Conservation (phyloP, 2,329 filamentous ascomycete species). For the Colletotrichum karsti region DNA sequence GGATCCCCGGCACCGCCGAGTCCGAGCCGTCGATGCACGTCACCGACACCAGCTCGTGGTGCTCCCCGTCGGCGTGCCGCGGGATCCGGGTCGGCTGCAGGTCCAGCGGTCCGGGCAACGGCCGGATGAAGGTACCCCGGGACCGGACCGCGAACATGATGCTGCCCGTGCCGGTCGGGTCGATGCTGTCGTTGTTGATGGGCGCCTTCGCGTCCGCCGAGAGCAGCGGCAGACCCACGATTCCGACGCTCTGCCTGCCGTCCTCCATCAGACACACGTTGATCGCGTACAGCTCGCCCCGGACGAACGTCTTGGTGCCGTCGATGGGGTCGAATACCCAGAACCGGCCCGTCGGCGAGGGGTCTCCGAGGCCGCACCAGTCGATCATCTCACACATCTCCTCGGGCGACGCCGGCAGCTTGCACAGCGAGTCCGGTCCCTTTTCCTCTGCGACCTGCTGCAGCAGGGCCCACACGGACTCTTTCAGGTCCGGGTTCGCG, state of each 20-base stretch:
- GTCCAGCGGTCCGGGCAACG: constrained; percentile 40
- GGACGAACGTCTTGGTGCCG: constrained; percentile 65
- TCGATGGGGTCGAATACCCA: constrained; percentile 72
- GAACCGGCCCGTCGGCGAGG: constrained; percentile 45
- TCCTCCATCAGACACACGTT: constrained; percentile 62
- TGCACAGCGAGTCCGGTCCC: constrained; percentile 36
- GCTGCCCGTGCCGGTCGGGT: constrained; percentile 52
- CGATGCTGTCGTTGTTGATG: constrained; percentile 53
- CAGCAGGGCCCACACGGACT: constrained; percentile 58
- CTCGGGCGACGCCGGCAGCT: constrained; percentile 47
- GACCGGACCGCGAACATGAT: constrained; percentile 60
- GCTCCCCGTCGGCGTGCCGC: constrained; percentile 33
- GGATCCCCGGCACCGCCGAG: constrained; percentile 57
- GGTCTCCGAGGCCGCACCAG: constrained; percentile 53
- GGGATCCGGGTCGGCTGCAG: constrained; percentile 40
- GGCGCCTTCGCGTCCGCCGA: constrained; percentile 46
- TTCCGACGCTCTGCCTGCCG: constrained; percentile 57
- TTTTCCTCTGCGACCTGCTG: constrained; percentile 39
- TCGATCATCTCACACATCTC: constrained; percentile 63
- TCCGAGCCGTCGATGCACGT: constrained; percentile 56
- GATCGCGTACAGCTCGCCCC: constrained; percentile 64
- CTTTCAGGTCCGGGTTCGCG: constrained; percentile 48
- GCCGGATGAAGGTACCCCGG: constrained; percentile 56
- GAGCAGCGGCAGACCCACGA: constrained; percentile 58
- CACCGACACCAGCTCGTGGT: constrained; percentile 50